Evolutionary conservation across 1,284 basidiomycete genomes (phyloP), one percentile per base, ranked within the genome.

Genomic region (Neonothopanus nambi): DNA sequence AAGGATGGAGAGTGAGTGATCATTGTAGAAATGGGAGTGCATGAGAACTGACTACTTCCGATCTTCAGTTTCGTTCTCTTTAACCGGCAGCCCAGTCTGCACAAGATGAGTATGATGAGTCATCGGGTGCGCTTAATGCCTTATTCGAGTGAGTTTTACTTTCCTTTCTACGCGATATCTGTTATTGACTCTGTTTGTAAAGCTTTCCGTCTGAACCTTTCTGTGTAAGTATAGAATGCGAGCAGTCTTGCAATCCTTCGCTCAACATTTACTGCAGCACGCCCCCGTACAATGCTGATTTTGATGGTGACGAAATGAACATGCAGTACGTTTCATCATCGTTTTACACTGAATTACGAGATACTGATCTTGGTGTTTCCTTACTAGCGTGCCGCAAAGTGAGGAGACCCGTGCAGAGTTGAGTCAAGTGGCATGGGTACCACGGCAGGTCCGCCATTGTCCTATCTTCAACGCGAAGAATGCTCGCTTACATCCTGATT

Each of bases 21-120:
- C 36, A 18, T 7, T 17, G 17, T 24, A 38, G 38, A 6, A 18
- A 21, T n/a, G n/a, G 26, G 6, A 20, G 5, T 48, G 38, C 24
- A 20, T 61, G 17, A 55, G 43, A 30, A 24, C 33, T 13, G 12
- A 24, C 36, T 28, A 15, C 18, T 23, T 24, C 7, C 28, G 13
- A 3, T 41, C 54, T 51, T 7, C 59, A 95, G 93, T 67, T 98
- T 84, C 65, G 93, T 99, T 33, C 75, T 99, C 48, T 99, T 99
- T 80, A 99, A 99, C 71, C 95, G 97, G 59, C 97, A 99, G 68
- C 97, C 97, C 2, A 93, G 88, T 80, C 73, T 99, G 71, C 97
- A 99, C 75, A 99, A 99, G 74, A 99, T 99, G 97, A 96, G 93
- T 79, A 99, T 99, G 97, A 99, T 99, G 97, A 94, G 93, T 71